These are phyloP conservation scores for Striga asiatica DNA, from an alignment of 257 asterid species.

Conservation along the genomic window DNA sequence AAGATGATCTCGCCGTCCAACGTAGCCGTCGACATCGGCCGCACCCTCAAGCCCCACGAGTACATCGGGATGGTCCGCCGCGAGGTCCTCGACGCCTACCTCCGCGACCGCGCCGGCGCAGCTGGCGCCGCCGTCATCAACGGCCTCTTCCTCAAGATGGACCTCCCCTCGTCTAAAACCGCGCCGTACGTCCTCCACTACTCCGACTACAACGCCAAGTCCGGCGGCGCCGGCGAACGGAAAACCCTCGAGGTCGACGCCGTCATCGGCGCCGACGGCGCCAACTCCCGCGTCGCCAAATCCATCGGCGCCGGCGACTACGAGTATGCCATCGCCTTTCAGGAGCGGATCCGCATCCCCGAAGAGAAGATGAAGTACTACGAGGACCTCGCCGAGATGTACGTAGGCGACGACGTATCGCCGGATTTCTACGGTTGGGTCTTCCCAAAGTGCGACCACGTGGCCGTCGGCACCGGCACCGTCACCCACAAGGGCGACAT, in stretches of 20 bases:
- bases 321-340: slow-evolving; percentile 94
- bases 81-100: slow-evolving; percentile 72
- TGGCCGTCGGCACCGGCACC: slow-evolving; percentile 91
- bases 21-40: slow-evolving; percentile 85
- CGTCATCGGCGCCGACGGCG: slow-evolving; percentile 86
- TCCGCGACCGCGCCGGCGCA: slow-evolving; percentile 66
- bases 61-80: slow-evolving; percentile 98
- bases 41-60: slow-evolving; percentile 79
- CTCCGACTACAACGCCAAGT: slow-evolving; percentile 50
- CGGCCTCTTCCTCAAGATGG: slow-evolving; percentile 80
- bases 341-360: slow-evolving; percentile 74
- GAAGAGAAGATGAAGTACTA: slow-evolving; percentile 83
- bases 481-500: slow-evolving; percentile 87
- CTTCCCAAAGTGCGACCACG: slow-evolving; percentile 92
- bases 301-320: slow-evolving; percentile 79
- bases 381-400: slow-evolving; percentile 73
- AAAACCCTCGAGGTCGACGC: slow-evolving; percentile 72
- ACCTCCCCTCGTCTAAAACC: slow-evolving; percentile 36
- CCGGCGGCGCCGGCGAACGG: slow-evolving; percentile 65
- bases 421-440: slow-evolving; percentile 98
- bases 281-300: slow-evolving; percentile 90
- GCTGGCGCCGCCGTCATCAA: slow-evolving; percentile 74
- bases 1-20: slow-evolving; percentile 95
- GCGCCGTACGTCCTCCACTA: slow-evolving; percentile 66
- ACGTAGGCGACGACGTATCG: slow-evolving; percentile 90